Evolutionary conservation across 805 yeast species (phyloP).

Genomic region (Monosporozyma yasuniensis): DNA sequence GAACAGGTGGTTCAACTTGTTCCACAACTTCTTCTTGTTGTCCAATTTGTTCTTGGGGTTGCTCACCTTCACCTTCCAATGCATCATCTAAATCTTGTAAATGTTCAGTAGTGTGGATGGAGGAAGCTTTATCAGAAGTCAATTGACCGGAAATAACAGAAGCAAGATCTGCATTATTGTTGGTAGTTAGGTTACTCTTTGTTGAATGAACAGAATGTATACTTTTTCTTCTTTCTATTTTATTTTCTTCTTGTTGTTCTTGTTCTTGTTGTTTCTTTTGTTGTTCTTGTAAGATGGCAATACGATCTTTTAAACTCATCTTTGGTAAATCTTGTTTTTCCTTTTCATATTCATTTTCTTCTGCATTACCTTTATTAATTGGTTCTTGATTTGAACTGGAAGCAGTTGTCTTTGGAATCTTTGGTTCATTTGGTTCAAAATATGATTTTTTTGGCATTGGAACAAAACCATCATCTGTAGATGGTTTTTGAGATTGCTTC

Average conservation of each 20-base stretch:
- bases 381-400: slow-evolving; percentile 5
- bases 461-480: slow-evolving; percentile 8
- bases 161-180: neutral
- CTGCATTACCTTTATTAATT: slow-evolving; percentile 4
- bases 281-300: slow-evolving; percentile 70
- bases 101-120: neutral
- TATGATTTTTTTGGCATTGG: slow-evolving; percentile 9
- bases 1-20: neutral
- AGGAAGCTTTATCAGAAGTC: neutral
- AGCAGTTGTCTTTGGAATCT: neutral
- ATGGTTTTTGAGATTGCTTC: slow-evolving; percentile 4
- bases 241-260: slow-evolving; percentile 46
- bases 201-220: slow-evolving; percentile 1
- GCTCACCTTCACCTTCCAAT: neutral
- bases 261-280: slow-evolving; percentile 74
- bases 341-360: slow-evolving; percentile 12
- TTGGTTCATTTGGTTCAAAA: slow-evolving; percentile 5
- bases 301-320: slow-evolving; percentile 77
- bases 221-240: slow-evolving; percentile 41
- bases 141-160: neutral
- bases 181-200: neutral
- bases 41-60: neutral
- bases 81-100: neutral
- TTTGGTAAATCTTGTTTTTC: slow-evolving; percentile 58
- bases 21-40: neutral